phyloP scores from a whole-genome alignment of 2,329 filamentous ascomycete species.

The Trichoderma asperellum region DNA sequence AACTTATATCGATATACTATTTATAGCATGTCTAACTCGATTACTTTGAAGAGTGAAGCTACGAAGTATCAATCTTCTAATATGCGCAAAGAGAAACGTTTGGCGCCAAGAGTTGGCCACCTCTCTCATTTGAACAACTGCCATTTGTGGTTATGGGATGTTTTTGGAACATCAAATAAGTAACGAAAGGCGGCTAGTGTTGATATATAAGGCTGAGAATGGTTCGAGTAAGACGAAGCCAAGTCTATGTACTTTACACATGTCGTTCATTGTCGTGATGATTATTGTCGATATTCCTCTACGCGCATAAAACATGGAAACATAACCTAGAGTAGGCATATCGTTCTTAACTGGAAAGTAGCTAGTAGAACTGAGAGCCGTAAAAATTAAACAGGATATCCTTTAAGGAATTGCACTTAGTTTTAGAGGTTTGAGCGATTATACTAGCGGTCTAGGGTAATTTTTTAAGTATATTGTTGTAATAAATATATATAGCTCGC shows the following conservation, averaged over 20 bases:
- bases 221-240: background rate
- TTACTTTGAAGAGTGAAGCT: background rate
- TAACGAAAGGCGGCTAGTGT: background rate
- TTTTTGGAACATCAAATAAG: background rate
- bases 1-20: background rate
- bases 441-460: too few relatives aligned
- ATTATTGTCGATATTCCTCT: too few relatives aligned
- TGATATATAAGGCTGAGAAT: background rate
- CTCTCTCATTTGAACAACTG: too few relatives aligned
- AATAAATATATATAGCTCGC: background rate
- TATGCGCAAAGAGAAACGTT: background rate
- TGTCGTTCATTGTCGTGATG: too few relatives aligned
- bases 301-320: background rate
- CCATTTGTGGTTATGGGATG: too few relatives aligned
- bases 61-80: background rate
- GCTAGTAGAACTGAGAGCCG: background rate
- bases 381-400: too few relatives aligned
- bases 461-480: background rate
- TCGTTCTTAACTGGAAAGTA: background rate
- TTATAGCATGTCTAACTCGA: background rate
- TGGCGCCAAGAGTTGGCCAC: background rate
- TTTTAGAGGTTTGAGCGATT: too few relatives aligned
- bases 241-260: background rate
- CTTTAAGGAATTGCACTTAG: too few relatives aligned
- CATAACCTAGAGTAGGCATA: background rate